phyloP scores from a whole-genome alignment of 2,329 filamentous ascomycete species.

The Aspergillus quadricinctus region DNA sequence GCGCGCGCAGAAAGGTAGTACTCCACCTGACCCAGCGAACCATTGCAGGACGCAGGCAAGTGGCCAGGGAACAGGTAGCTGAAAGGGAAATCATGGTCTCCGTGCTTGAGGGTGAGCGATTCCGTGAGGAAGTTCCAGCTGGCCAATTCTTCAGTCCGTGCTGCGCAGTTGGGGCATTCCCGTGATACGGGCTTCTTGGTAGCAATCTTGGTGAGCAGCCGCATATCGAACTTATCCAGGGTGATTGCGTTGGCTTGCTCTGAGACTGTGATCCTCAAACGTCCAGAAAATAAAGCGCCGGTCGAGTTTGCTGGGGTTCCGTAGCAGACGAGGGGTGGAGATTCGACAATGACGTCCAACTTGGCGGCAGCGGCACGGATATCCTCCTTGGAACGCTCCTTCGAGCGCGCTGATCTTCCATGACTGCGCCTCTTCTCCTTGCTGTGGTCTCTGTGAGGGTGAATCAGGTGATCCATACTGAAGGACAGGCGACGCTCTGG shows the following conservation, averaged over 20 bases:
- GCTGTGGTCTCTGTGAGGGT: constrained; percentile 37
- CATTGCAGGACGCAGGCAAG: constrained; percentile 78
- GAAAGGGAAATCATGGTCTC: constrained; percentile 78
- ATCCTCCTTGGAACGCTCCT: constrained; percentile 32
- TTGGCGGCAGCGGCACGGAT: constrained; percentile 43
- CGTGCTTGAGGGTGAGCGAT: constrained; percentile 41
- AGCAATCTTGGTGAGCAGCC: constrained; percentile 63
- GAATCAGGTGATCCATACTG: constrained; percentile 42
- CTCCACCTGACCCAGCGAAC: constrained; percentile 65
- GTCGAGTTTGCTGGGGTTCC: constrained; percentile 70
- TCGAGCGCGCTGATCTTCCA: constrained; percentile 32
- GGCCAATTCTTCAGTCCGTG: constrained; percentile 68
- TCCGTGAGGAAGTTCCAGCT: constrained; percentile 72
- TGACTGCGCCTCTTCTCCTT: constrained; percentile 41
- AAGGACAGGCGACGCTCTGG: constrained; percentile 40
- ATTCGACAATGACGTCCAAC: constrained; percentile 68
- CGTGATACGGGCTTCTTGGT: constrained; percentile 78
- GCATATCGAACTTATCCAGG: constrained; percentile 69
- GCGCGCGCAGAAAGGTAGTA: constrained; percentile 72
- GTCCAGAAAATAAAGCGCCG: constrained; percentile 80
- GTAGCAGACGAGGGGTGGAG: constrained; percentile 80
- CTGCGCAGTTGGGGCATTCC: constrained; percentile 73
- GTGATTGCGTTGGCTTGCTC: constrained; percentile 58
- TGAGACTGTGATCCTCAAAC: constrained; percentile 68
- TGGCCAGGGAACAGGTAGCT: constrained; percentile 80